Percentiles rank a stretch among this genome's conserved stretches.
These are phyloP conservation scores for Malus hybrid DNA, from an alignment of 331 rosid species.

Conservation along the genomic window DNA sequence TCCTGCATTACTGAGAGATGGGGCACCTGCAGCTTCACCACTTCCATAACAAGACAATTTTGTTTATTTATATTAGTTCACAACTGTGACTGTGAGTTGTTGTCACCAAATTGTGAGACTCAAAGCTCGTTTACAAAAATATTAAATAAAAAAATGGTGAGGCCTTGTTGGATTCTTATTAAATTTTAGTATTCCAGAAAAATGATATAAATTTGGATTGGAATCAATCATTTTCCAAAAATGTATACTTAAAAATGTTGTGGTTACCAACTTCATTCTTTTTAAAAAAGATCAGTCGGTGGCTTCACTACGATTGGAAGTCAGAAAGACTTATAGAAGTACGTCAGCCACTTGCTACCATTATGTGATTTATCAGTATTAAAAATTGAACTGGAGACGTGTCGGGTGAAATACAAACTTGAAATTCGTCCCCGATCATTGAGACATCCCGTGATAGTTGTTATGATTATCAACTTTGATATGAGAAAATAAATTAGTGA, in stretches of 20 bases:
- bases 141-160: neutral
- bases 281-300: rapidly evolving
- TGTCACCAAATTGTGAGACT: conserved; percentile 16
- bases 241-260: neutral
- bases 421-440: too few species aligned
- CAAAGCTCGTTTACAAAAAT: neutral
- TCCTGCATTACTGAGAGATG: conserved; percentile 2
- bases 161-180: neutral
- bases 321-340: rapidly evolving
- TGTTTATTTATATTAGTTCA: conserved; percentile 13
- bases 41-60: conserved; percentile 39
- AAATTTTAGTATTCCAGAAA: neutral
- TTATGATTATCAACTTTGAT: neutral
- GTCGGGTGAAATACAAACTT: rapidly evolving
- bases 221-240: neutral
- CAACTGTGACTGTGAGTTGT: conserved; percentile 32
- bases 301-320: too few species aligned
- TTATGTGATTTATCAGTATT: rapidly evolving
- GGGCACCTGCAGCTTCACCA: conserved; percentile 21
- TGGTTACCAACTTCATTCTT: neutral
- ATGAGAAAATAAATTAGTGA: neutral
- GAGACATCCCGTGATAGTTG: too few species aligned
- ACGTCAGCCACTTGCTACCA: neutral
- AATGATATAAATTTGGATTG: neutral
- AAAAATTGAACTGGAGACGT: rapidly evolving